Evolutionary conservation across 176 grass and related monocot species (phyloP).

Genomic region (Juncus inflexus): DNA sequence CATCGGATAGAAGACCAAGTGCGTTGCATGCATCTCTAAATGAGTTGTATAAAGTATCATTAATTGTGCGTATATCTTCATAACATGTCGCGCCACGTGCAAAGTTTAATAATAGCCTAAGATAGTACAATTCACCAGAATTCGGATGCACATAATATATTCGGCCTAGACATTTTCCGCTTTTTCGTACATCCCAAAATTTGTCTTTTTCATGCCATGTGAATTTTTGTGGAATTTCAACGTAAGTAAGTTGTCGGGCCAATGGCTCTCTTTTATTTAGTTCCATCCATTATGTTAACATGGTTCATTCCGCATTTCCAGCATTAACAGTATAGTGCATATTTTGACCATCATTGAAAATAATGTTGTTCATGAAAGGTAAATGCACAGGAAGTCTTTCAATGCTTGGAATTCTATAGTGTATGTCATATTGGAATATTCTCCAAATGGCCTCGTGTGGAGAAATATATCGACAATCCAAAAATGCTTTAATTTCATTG

Average conservation of each 20-base stretch:
- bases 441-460: constrained; percentile 36
- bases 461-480: constrained; percentile 33
- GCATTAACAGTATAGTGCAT: neutral
- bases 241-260: constrained; percentile 28
- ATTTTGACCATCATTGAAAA: neutral
- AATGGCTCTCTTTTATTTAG: constrained; percentile 20
- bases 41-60: constrained; percentile 3
- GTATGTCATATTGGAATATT: constrained; percentile 27
- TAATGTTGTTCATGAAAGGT: neutral
- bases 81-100: constrained; percentile 19
- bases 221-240: constrained; percentile 30
- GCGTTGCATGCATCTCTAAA: constrained; percentile 32
- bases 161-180: constrained; percentile 13
- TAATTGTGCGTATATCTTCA: constrained; percentile 23
- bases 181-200: neutral
- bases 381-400: constrained; percentile 29
- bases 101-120: constrained; percentile 31
- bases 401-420: constrained; percentile 24
- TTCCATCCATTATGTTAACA: constrained; percentile 26
- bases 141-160: constrained; percentile 21
- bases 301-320: neutral
- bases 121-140: constrained; percentile 29
- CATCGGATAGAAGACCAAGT: constrained; percentile 27
- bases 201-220: constrained; percentile 8
- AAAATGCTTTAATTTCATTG: constrained; percentile 40